Base-by-base conservation (phyloP, 2,329 filamentous ascomycete genomes). In the Daldinia eschscholtzii region DNA sequence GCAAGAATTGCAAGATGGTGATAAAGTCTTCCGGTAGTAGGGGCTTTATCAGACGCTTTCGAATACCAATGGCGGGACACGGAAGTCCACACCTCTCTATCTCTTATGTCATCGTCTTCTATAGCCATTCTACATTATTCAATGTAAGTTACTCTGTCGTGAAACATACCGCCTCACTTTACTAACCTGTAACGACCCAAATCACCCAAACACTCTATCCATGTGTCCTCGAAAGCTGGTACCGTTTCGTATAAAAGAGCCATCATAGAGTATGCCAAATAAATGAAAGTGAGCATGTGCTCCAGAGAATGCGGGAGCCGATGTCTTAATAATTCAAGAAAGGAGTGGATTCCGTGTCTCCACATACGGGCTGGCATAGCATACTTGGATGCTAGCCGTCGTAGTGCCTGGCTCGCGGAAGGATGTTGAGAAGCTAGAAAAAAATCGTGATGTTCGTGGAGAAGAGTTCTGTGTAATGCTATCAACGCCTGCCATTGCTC, bases 291-390 rank as follows among this genome's bases (percentile, higher is more conserved):
- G 0, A 97, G 82, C 94, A 98, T 98, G 62, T 97, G 92, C 57
- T 98, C 94, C 0, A 94, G 81, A 1, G 92, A 94, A 0, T 85
- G 85, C 0, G 94, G 95, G 0, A 97, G 82, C 2, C 90, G 87
- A 71, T 93, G 89, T 0, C 93, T 85, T 0, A 97, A 79, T 0
- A 97, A 78, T 72, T 97, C 93, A 0, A 97, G 83, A 64, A 96
- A 96, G 0, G 89, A 90, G 76, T 97, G 93, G 3, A 98, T 98
- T 0, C 93, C 95, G 73, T 97, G 93, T 0, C 93, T 86, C 96
- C 96, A 98, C 92, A 98, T 96, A 0, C 95, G 84, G 0, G 93
- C 93, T 0, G 95, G 94, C 93, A 98, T 98, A 0, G 90, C 89
- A 73, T 97, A 97, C 68, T 96, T 96, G 0, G 87, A 86, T 0